Conservation (phyloP, 2,329 filamentous ascomycete genomes). For the Monosporascus sp. region DNA sequence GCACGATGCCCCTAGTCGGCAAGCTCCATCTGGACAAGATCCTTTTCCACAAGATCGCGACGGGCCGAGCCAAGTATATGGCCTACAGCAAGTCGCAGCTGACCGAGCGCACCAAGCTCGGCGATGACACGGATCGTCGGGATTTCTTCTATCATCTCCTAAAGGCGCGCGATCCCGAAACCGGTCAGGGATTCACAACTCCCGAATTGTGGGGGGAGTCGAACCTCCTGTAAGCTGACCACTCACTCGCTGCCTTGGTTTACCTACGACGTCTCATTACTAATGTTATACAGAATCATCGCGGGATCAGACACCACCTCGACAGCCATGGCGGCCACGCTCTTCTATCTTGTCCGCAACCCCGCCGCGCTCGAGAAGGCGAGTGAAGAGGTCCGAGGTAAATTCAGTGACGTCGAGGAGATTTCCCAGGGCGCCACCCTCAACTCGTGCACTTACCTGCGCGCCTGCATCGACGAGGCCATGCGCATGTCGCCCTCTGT, state of each 20-base stretch:
- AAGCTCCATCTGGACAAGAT: constrained; percentile 61
- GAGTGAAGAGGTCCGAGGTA: constrained; percentile 45
- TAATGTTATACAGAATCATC: constrained; percentile 45
- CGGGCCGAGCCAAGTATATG: constrained; percentile 64
- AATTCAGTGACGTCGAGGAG: constrained; percentile 47
- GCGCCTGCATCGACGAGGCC: constrained; percentile 60
- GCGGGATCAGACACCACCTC: constrained; percentile 69
- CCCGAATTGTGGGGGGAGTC: constrained; percentile 67
- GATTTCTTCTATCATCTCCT: constrained; percentile 75
- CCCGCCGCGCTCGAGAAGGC: constrained; percentile 40
- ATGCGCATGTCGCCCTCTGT: constrained; percentile 59
- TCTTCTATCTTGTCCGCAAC: constrained; percentile 58
- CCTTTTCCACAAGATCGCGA: constrained; percentile 61
- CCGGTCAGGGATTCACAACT: constrained; percentile 58
- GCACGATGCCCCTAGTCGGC: constrained; percentile 65
- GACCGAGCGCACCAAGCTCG: constrained; percentile 59
- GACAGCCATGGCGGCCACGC: constrained; percentile 57
- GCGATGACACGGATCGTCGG: constrained; percentile 60
- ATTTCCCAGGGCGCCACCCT: constrained; percentile 48
- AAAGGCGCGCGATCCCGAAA: constrained; percentile 65
- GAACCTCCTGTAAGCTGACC: constrained; percentile 51
- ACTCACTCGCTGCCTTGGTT: too few species aligned
- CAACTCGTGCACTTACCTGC: constrained; percentile 50
- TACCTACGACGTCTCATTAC: too few species aligned
- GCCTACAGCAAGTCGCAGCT: constrained; percentile 64